A percentile compares a stretch with the other conserved stretches of the same genome.
Evolutionary conservation across 1,139 yeast species (phyloP).

Genomic region (Kodamaea suecica): DNA sequence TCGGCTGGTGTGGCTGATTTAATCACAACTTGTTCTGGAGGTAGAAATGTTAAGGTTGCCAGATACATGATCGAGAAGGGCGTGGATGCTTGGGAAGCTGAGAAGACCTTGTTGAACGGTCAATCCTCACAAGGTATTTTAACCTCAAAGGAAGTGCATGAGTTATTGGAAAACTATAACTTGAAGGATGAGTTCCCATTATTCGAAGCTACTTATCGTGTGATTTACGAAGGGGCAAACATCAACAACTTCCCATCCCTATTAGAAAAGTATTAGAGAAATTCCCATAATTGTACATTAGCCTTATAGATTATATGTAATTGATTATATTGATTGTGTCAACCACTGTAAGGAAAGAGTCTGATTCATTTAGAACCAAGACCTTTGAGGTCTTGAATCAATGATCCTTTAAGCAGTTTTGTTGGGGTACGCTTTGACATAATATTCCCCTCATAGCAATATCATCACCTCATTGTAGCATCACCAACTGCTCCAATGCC

Average conservation of each 20-base stretch:
- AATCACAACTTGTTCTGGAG: slow-evolving; percentile 95
- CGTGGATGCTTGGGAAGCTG: slow-evolving; percentile 74
- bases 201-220: slow-evolving; percentile 79
- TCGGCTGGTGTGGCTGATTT: slow-evolving; percentile 96
- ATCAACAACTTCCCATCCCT: slow-evolving; percentile 62
- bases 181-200: slow-evolving; percentile 77
- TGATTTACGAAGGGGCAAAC: slow-evolving; percentile 68
- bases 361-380: no score
- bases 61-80: slow-evolving; percentile 69
- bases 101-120: slow-evolving; percentile 79
- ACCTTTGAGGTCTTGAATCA: no score
- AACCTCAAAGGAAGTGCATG: slow-evolving; percentile 87
- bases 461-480: no score
- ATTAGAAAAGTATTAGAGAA: slow-evolving; percentile 38
- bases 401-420: no score
- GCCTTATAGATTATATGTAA: slow-evolving; percentile 6
- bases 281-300: slow-evolving; percentile 6
- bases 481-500: no score
- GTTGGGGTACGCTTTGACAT: no score
- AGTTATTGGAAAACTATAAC: slow-evolving; percentile 61
- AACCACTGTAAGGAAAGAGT: no score
- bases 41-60: slow-evolving; percentile 90
- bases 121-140: slow-evolving; percentile 93
- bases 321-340: no score
- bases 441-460: no score